Conservation (phyloP, 305 asterid species). For the Rubia peregrina region DNA sequence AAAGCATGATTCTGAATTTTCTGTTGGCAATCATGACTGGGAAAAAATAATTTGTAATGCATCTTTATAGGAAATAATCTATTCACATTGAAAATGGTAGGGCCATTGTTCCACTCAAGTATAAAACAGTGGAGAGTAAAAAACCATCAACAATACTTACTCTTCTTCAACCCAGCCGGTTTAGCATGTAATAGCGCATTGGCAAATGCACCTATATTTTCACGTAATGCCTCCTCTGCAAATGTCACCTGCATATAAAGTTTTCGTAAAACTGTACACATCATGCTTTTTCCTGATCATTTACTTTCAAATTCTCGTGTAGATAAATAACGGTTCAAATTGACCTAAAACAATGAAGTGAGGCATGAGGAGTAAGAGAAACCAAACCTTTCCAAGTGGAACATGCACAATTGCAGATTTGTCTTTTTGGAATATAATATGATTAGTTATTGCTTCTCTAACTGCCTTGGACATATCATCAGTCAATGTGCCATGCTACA, state of each 20-base stretch:
- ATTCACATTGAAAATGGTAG: not conserved
- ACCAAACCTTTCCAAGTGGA: slow-evolving; percentile 83
- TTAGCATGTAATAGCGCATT: slow-evolving; percentile 85
- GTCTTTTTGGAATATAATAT: slow-evolving; percentile 79
- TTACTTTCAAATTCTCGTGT: not conserved
- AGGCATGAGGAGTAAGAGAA: slow-evolving; percentile 9
- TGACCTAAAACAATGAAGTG: not conserved
- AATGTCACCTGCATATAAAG: slow-evolving; percentile 53
- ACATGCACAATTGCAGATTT: slow-evolving; percentile 96
- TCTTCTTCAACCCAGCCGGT: slow-evolving; percentile 94
- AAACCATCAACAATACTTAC: slow-evolving; percentile 40
- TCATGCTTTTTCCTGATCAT: not conserved
- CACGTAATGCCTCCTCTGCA: slow-evolving; percentile 72
- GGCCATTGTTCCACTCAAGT: slow-evolving; percentile 11
- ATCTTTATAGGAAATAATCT: not conserved
- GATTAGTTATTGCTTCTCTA: slow-evolving; percentile 62
- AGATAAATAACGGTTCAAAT: not conserved
- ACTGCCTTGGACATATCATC: slow-evolving; percentile 65
- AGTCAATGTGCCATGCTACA: slow-evolving; percentile 91
- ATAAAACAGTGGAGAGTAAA: slow-evolving; percentile 13
- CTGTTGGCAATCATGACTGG: not conserved
- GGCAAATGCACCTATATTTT: slow-evolving; percentile 84
- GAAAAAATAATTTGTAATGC: not conserved
- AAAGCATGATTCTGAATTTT: not conserved
- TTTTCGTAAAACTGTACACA: slow-evolving; percentile 3